A percentile compares a stretch with the other conserved stretches of the same genome.
These are phyloP conservation scores for Penicillium sp. DNA, from an alignment of 2,329 filamentous ascomycete genomes.

Conservation along the genomic window DNA sequence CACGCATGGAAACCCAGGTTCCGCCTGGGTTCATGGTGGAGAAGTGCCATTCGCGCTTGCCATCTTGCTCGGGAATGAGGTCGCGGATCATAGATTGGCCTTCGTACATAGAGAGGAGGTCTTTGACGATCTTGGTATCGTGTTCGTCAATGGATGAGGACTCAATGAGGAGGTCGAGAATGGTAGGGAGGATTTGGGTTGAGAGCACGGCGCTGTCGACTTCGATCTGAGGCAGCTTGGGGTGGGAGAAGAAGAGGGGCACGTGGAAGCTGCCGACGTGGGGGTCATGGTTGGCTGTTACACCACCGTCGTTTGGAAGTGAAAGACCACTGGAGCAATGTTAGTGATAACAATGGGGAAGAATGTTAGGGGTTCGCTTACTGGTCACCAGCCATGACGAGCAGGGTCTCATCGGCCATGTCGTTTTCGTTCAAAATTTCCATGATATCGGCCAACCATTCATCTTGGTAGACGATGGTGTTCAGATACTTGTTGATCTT, in stretches of 20 bases:
- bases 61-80: conserved; percentile 35
- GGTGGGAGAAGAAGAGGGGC: conserved; percentile 28
- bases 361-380: neutral
- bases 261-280: conserved; percentile 29
- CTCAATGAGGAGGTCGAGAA: conserved; percentile 49
- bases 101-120: conserved; percentile 49
- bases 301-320: conserved; percentile 28
- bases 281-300: conserved; percentile 31
- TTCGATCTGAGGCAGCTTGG: conserved; percentile 23
- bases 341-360: neutral
- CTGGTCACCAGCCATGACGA: conserved; percentile 34
- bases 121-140: conserved; percentile 36
- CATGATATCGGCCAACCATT: conserved; percentile 30
- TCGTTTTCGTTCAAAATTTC: conserved; percentile 28
- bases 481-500: conserved; percentile 33
- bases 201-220: conserved; percentile 24
- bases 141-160: conserved; percentile 41
- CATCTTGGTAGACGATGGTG: conserved; percentile 27
- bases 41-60: conserved; percentile 37
- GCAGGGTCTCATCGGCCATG: conserved; percentile 31
- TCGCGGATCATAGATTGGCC: conserved; percentile 50
- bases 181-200: conserved; percentile 47
- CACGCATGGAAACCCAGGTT: conserved; percentile 63
- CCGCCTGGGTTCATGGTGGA: conserved; percentile 39
- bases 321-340: conserved; percentile 20